Percentiles rank a stretch among this genome's conserved stretches.
These are phyloP conservation scores for Capsicum chinense DNA, from an alignment of 257 asterid genomes.

Conservation along the genomic window DNA sequence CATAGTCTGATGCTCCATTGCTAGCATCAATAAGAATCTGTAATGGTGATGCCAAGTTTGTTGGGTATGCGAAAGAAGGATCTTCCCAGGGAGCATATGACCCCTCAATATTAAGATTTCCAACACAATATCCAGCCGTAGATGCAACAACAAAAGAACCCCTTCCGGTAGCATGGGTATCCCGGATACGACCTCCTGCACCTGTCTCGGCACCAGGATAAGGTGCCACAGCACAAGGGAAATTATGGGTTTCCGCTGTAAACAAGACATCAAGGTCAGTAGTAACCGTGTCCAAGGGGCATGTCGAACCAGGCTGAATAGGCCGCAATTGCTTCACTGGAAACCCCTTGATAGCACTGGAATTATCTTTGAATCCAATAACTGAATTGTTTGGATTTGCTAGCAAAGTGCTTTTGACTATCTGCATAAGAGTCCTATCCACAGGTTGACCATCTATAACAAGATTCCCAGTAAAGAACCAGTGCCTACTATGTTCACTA, in stretches of 20 bases:
- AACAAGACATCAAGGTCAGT: constrained; percentile 71
- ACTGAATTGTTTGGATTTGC: constrained; percentile 92
- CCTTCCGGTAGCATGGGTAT: constrained; percentile 95
- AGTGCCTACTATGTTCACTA: constrained; percentile 97
- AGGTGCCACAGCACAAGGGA: constrained; percentile 99
- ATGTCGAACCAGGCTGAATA: constrained; percentile 69
- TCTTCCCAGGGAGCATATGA: constrained; percentile 98
- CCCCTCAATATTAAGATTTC: constrained; percentile 85
- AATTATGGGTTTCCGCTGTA: constrained; percentile 97
- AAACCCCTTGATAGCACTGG: constrained; percentile 93
- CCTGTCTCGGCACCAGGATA: constrained; percentile 99
- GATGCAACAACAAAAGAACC: constrained; percentile 93
- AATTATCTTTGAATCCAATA: constrained; percentile 95
- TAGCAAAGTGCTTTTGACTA: constrained; percentile 78
- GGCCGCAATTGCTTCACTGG: constrained; percentile 71
- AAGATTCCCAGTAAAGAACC: constrained; percentile 92
- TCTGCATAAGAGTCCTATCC: constrained; percentile 82
- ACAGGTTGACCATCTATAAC: constrained; percentile 78
- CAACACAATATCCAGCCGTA: constrained; percentile 96
- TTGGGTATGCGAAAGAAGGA: constrained; percentile 73
- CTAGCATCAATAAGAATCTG: constrained; percentile 89
- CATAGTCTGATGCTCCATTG: constrained; percentile 97
- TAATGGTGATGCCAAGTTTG: constrained; percentile 83
- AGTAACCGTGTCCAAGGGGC: constrained; percentile 58
- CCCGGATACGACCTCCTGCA: constrained; percentile 97